Conservation (phyloP, 805 yeast genomes). For the Candida gorgasii region DNA sequence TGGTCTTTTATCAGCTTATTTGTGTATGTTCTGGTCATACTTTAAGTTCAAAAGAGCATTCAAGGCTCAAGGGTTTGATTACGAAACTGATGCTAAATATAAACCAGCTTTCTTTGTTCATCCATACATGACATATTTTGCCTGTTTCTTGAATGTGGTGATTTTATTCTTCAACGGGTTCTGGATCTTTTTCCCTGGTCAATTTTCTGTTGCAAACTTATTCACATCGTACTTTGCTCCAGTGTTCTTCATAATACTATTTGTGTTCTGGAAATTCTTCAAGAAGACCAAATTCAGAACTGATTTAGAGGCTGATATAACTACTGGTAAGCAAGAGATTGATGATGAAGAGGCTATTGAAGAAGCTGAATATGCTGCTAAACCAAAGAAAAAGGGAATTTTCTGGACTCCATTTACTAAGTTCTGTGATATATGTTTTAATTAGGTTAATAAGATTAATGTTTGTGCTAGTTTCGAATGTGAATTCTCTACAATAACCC, state of each 20-base stretch:
- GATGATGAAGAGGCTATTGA: conserved; percentile 37
- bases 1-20: conserved; percentile 32
- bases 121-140: conserved; percentile 29
- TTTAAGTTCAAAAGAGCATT: conserved; percentile 32
- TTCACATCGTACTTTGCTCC: conserved; percentile 42
- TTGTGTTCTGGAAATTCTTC: conserved; percentile 32
- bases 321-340: conserved; percentile 33
- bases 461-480: no score
- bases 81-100: conserved; percentile 18
- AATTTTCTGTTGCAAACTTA: conserved; percentile 32
- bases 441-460: conserved; percentile 7
- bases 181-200: conserved; percentile 41
- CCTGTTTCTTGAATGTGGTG: conserved; percentile 21
- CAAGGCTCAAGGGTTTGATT: conserved; percentile 27
- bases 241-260: conserved; percentile 26
- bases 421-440: conserved; percentile 15
- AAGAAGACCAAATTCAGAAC: conserved; percentile 33
- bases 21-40: conserved; percentile 32
- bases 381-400: conserved; percentile 23
- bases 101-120: conserved; percentile 23
- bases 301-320: conserved; percentile 33
- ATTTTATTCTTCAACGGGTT: conserved; percentile 43
- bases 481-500: no score
- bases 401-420: conserved; percentile 21
- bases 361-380: conserved; percentile 19